Evolutionary conservation across 1,284 basidiomycete species (phyloP), one percentile per base, ranked within the genome.

Genomic region (Flammula alnicola): DNA sequence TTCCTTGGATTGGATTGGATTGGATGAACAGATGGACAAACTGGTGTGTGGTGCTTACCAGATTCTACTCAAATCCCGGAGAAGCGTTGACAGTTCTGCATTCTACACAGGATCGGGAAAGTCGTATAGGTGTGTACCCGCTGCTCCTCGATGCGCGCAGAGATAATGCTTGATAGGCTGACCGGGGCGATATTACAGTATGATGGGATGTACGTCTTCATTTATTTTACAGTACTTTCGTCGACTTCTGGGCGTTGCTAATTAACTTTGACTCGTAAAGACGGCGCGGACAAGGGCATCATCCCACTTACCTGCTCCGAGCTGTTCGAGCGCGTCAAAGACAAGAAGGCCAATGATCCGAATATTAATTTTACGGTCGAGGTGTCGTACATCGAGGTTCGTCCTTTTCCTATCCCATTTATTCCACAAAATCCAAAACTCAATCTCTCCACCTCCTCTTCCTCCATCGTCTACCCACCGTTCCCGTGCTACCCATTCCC

Each of bases 381-480:
- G 73, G 96, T 98, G 16, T 98, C 95, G 7, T 98, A 98, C 67
- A 98, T 98, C 55, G 93, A 96, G n/a, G n/a, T n/a, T n/a, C n/a
- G n/a, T n/a, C n/a, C n/a, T n/a, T n/a, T n/a, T n/a, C n/a, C n/a
- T n/a, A n/a, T n/a, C n/a, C n/a, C n/a, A n/a, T n/a, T n/a, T n/a
- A n/a, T n/a, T n/a, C n/a, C n/a, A n/a, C n/a, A n/a, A n/a, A n/a
- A n/a, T n/a, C n/a, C n/a, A n/a, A n/a, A n/a, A n/a, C n/a, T n/a
- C n/a, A n/a, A n/a, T n/a, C n/a, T n/a, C n/a, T n/a, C n/a, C n/a
- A n/a, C n/a, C n/a, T n/a, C n/a, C n/a, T n/a, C n/a, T n/a, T n/a
- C n/a, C n/a, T n/a, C n/a, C n/a, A n/a, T n/a, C n/a, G n/a, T n/a
- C n/a, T n/a, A n/a, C n/a, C n/a, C n/a, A n/a, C n/a, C n/a, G n/a